A percentile compares a stretch with the other conserved stretches of the same genome.
Conservation (phyloP, 768 basidiomycete species). For the Coprinopsis sp. region DNA sequence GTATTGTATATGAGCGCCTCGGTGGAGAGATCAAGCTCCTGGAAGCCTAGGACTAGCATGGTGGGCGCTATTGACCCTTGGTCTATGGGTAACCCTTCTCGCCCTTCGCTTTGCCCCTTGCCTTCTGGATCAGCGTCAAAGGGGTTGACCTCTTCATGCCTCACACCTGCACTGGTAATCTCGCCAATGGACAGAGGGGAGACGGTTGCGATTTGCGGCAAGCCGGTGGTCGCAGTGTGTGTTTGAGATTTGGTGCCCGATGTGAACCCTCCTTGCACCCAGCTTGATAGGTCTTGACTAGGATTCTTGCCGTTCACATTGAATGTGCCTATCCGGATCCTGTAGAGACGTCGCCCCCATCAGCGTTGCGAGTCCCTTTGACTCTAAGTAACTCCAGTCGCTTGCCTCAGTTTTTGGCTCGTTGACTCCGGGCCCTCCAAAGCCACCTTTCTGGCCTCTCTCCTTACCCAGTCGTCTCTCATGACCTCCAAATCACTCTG, state of each 20-base stretch:
- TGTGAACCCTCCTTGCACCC: slow-evolving; percentile 49
- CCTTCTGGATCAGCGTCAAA: slow-evolving; percentile 47
- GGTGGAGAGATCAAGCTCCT: slow-evolving; percentile 75
- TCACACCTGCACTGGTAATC: too few species aligned
- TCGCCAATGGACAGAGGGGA: slow-evolving; percentile 36
- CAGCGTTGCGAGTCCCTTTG: not conserved
- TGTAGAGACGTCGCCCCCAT: too few species aligned
- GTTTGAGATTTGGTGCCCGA: slow-evolving; percentile 3
- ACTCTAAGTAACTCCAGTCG: slow-evolving; percentile 25
- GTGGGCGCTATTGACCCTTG: too few species aligned
- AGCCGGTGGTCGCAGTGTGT: slow-evolving; percentile 4
- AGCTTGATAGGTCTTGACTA: slow-evolving; percentile 64
- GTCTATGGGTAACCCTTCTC: too few species aligned
- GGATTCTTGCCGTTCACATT: slow-evolving; percentile 80
- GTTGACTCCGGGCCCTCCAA: too few species aligned
- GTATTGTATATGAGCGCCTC: slow-evolving; percentile 73
- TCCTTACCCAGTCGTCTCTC: slow-evolving; percentile 61
- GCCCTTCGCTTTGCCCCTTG: too few species aligned
- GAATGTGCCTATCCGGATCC: slow-evolving; percentile 73
- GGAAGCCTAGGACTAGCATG: slow-evolving; percentile 70
- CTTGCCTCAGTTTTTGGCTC: too few species aligned
- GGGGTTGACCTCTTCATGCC: slow-evolving; percentile 20
- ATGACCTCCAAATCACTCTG: slow-evolving; percentile 56
- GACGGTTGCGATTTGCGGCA: slow-evolving; percentile 30
- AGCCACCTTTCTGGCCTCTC: slow-evolving; percentile 35